Evolutionary conservation across 1,284 basidiomycete genomes (phyloP).

Genomic region (Inonotus obliquus): DNA sequence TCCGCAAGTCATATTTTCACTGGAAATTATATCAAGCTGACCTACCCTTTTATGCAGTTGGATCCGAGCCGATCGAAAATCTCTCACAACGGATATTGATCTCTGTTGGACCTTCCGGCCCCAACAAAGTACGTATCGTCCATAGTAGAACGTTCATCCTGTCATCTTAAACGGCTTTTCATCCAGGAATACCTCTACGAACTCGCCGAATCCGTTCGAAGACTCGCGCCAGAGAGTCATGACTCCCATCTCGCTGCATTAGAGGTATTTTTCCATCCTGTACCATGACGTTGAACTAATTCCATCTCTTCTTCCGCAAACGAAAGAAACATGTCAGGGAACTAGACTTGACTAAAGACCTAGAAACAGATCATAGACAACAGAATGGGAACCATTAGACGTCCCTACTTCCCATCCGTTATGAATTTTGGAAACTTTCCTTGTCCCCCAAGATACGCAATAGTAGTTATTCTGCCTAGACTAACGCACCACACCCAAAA

Average conservation of each 20-base stretch:
- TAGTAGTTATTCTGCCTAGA: too few relatives aligned
- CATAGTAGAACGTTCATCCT: not conserved
- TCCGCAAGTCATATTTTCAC: slow-evolving; percentile 42
- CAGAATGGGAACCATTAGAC: not conserved
- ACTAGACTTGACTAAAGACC: not conserved
- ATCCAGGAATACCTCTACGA: slow-evolving; percentile 74
- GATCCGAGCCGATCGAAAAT: slow-evolving; percentile 65
- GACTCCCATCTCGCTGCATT: slow-evolving; percentile 77
- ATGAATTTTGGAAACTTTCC: not conserved
- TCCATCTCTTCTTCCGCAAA: not conserved
- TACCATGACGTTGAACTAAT: not conserved
- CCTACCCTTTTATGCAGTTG: slow-evolving; percentile 44
- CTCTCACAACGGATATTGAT: slow-evolving; percentile 68
- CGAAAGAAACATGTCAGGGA: not conserved
- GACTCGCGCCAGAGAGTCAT: slow-evolving; percentile 66
- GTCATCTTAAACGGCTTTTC: not conserved
- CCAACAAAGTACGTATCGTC: slow-evolving; percentile 58
- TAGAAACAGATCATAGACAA: not conserved
- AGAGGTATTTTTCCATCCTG: slow-evolving; percentile 45
- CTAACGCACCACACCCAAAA: too few relatives aligned
- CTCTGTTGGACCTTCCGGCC: slow-evolving; percentile 78
- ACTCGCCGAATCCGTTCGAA: slow-evolving; percentile 61
- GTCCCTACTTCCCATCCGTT: not conserved
- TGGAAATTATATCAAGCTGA: not conserved
- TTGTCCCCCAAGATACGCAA: not conserved